A percentile compares a stretch with the other conserved stretches of the same genome.
Evolutionary conservation across 1,139 yeast species (phyloP).

Genomic region (Scheffersomyces cryptocercus): DNA sequence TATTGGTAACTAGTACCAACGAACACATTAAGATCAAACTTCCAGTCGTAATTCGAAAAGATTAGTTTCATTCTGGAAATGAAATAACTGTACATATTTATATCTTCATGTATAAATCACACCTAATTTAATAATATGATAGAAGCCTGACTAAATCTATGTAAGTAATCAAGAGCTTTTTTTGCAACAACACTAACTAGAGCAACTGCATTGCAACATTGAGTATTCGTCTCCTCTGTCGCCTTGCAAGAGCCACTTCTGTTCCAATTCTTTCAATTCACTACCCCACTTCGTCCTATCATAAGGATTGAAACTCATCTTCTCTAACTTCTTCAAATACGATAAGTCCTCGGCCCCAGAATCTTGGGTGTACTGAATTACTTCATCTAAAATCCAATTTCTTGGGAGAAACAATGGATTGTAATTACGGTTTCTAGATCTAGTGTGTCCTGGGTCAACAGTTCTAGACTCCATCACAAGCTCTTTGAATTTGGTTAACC

Average conservation of each 20-base stretch:
- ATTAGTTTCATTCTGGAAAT: conserved; percentile 1
- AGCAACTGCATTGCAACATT: conserved; percentile 69
- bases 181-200: conserved; percentile 39
- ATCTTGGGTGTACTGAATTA: conserved; percentile 52
- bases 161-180: neutral
- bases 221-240: conserved; percentile 46
- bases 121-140: neutral
- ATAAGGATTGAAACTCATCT: conserved; percentile 66
- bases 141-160: neutral
- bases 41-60: conserved; percentile 17
- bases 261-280: conserved; percentile 56
- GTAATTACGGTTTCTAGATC: conserved; percentile 43
- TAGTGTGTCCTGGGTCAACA: conserved; percentile 27
- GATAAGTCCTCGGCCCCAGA: conserved; percentile 35
- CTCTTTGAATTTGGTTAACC: conserved; percentile 41
- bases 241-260: conserved; percentile 52
- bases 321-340: conserved; percentile 53
- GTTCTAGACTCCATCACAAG: conserved; percentile 33
- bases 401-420: conserved; percentile 86
- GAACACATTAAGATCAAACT: conserved; percentile 19
- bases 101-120: too few relatives aligned
- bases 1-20: conserved; percentile 17
- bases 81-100: neutral
- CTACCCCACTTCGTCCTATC: conserved; percentile 64
- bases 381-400: conserved; percentile 86